Base-by-base conservation (phyloP, 129 eudicot species). In the Chrysanthemum makinoi region DNA sequence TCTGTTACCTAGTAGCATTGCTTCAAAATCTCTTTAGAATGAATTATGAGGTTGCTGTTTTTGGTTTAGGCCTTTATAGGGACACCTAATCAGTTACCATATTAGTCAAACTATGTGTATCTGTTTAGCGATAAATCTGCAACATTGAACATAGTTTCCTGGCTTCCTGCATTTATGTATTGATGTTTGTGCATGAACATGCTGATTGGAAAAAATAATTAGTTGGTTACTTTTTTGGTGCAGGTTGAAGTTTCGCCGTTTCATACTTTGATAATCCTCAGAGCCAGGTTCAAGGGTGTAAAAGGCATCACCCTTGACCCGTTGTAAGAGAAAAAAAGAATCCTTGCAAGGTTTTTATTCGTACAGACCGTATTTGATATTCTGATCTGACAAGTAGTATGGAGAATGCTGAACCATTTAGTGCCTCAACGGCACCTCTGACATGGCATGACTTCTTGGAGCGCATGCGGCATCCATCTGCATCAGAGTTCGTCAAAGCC, bases 371-470 rank as follows among this genome's bases (percentile, higher is more conserved):
- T 11, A 79, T 62, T 49, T 48, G 62, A 65, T 65, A 52, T 30
- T 62, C 64, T 48, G 62, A 65, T 55, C 62, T 30, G 43, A 55
- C 13, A 10, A 55, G 18, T 22, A 70, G 14, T 4, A 90, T 91
- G 97, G 97, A 91, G 44, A 85, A 83, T 66, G 69, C 81, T 58
- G 95, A 89, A 68, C 89, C 74, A 3, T 82, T 89, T 46, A 86
- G 87, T 75, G 78, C 96, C 57, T 94, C 98, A 22, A 89, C 98
- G 20, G 93, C 90, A 50, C 92, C 95, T 22, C 69, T 86, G 65
- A 89, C 97, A 56, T 94, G 96, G 97, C 97, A 94, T 33, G 93
- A 89, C 79, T 94, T 94, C 87, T 80, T 91, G 11, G 95, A 91
- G 58, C 97, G 97, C 50, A 87, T 91, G 97, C 89, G 91, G 11